phyloP scores from a whole-genome alignment of 2,329 filamentous ascomycete species.

The Ampelomyces quisqualis region DNA sequence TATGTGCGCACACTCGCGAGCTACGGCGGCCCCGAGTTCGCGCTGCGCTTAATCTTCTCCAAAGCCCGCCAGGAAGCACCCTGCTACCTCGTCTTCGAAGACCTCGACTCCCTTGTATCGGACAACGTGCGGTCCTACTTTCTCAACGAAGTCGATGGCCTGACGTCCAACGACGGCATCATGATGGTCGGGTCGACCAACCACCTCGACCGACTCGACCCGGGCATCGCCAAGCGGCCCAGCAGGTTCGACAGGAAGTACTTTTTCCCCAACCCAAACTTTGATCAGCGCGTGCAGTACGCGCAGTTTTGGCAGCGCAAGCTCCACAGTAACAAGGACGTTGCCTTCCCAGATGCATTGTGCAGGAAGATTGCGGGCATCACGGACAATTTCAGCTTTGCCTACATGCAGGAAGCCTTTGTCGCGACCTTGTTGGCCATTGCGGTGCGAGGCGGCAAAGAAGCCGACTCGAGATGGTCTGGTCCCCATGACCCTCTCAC shows the following conservation, averaged over 20 bases:
- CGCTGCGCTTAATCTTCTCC: constrained; percentile 39
- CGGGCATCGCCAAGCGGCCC: constrained; percentile 57
- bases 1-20: constrained; percentile 55
- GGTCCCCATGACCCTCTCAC: constrained; percentile 33
- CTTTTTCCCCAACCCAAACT: constrained; percentile 46
- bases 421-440: constrained; percentile 45
- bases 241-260: constrained; percentile 52
- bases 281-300: constrained; percentile 45
- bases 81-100: constrained; percentile 71
- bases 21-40: constrained; percentile 56
- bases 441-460: constrained; percentile 22
- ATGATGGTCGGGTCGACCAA: constrained; percentile 69
- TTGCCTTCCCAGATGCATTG: constrained; percentile 47
- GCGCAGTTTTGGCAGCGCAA: constrained; percentile 49
- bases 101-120: constrained; percentile 66
- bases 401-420: constrained; percentile 51
- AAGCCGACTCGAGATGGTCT: constrained; percentile 16
- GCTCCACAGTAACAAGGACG: constrained; percentile 38
- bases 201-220: constrained; percentile 64
- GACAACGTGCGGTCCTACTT: constrained; percentile 66
- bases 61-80: constrained; percentile 64
- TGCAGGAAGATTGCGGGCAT: constrained; percentile 45
- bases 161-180: constrained; percentile 69
- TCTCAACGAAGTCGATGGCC: constrained; percentile 70
- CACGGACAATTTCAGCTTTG: constrained; percentile 49